Evolutionary conservation across 164 flowering plant species (phyloP).

Genomic region (Magnolia officinalis): DNA sequence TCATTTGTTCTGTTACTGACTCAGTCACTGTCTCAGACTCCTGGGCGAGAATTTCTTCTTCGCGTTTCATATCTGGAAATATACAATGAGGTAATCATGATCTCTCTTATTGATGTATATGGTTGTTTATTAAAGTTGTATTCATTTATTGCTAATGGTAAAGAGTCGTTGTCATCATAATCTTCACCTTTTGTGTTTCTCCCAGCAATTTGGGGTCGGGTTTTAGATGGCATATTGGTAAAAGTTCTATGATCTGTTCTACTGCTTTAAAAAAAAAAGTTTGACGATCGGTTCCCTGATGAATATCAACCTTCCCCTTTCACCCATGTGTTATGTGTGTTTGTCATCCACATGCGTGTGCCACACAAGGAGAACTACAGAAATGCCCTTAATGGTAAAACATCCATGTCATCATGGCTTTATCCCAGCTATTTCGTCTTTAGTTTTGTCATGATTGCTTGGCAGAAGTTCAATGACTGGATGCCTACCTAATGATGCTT

Average conservation of each 20-base stretch:
- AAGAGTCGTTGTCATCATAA: neutral
- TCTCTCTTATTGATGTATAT: slow-evolving; percentile 1
- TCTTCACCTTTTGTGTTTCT: neutral
- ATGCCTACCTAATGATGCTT: neutral
- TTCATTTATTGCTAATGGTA: neutral
- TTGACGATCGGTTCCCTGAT: neutral
- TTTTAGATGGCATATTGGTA: neutral
- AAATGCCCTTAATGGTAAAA: too few relatives aligned
- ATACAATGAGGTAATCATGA: slow-evolving; percentile 71
- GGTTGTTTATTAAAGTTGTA: neutral
- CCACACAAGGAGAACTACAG: neutral
- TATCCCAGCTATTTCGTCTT: neutral
- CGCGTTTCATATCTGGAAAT: slow-evolving; percentile 87
- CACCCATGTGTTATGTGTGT: neutral
- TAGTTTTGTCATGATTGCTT: neutral
- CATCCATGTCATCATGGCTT: neutral
- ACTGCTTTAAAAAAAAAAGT: neutral
- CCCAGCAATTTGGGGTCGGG: neutral
- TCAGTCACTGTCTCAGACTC: slow-evolving; percentile 46
- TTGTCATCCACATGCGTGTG: neutral
- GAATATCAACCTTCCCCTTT: neutral
- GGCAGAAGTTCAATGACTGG: neutral
- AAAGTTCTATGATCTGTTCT: neutral
- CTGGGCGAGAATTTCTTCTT: slow-evolving; percentile 73
- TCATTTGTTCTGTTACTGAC: slow-evolving; percentile 6